phyloP scores from a whole-genome alignment of 2,329 filamentous ascomycete species.

The Pleomassaria siparia region DNA sequence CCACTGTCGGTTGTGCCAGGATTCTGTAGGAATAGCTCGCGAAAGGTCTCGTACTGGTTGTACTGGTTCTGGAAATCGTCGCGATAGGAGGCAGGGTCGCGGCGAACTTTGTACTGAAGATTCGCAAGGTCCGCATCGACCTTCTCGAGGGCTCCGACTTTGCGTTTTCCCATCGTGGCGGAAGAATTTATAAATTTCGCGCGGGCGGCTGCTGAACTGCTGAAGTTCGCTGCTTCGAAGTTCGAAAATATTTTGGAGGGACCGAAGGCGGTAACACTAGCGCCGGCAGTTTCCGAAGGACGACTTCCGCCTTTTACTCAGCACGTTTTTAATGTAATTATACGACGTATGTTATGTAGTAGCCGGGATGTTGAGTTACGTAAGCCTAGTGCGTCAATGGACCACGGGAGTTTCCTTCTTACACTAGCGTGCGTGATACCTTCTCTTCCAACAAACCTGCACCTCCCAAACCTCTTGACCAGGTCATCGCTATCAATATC shows the following conservation, averaged over 20 bases:
- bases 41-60: conserved; percentile 86
- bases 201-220: background rate
- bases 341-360: too few relatives aligned
- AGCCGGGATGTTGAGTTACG: too few relatives aligned
- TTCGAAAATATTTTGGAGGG: conserved; percentile 3
- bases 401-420: too few relatives aligned
- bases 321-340: background rate
- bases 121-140: conserved; percentile 70
- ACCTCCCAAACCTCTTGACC: too few relatives aligned
- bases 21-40: conserved; percentile 85
- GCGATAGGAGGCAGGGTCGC: conserved; percentile 85
- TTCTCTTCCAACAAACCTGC: too few relatives aligned
- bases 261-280: conserved; percentile 1
- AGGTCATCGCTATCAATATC: too few relatives aligned
- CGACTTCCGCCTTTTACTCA: background rate
- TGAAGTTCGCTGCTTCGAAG: conserved; percentile 2
- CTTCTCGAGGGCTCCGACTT: conserved; percentile 91
- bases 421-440: too few relatives aligned
- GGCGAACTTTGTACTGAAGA: conserved; percentile 86
- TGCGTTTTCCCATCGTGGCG: conserved; percentile 73
- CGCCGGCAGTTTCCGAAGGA: background rate
- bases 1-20: conserved; percentile 76
- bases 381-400: too few relatives aligned
- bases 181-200: background rate
- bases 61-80: conserved; percentile 88